A percentile compares a stretch with the other conserved stretches of the same genome.
phyloP scores from a whole-genome alignment of 805 yeast species.

The Candida sphagnicola region DNA sequence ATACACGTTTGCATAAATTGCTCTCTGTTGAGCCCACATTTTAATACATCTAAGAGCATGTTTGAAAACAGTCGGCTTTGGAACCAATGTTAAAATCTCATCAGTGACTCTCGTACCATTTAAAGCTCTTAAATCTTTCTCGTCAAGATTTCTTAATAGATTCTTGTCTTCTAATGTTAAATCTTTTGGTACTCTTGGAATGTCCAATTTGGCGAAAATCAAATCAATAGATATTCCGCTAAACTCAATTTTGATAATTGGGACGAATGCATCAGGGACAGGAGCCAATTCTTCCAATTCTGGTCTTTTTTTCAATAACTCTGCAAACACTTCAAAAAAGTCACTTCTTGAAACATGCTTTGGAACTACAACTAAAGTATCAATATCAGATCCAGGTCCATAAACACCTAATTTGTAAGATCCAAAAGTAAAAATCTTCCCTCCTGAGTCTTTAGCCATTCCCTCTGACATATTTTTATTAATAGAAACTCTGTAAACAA shows the following conservation, averaged over 20 bases:
- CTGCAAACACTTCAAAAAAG: constrained; percentile 78
- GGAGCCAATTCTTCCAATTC: constrained; percentile 89
- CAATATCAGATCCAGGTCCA: constrained; percentile 98
- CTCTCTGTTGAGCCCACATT: constrained; percentile 95
- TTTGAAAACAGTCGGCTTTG: constrained; percentile 88
- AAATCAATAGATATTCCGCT: constrained; percentile 92
- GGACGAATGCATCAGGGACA: constrained; percentile 98
- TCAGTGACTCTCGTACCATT: constrained; percentile 98
- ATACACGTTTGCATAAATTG: constrained; percentile 88
- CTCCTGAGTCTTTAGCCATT: constrained; percentile 97
- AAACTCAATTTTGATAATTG: constrained; percentile 85
- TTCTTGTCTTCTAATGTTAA: constrained; percentile 82
- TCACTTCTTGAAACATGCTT: constrained; percentile 90
- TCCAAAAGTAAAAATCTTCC: constrained; percentile 94
- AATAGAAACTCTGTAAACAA: constrained; percentile 77
- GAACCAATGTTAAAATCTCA: constrained; percentile 84
- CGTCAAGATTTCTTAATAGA: constrained; percentile 81
- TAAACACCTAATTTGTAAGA: constrained; percentile 93
- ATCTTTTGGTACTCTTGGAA: constrained; percentile 76
- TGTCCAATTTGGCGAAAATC: constrained; percentile 76
- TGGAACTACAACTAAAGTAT: constrained; percentile 94
- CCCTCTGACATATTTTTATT: constrained; percentile 93
- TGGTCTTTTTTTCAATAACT: constrained; percentile 62
- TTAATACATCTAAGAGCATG: constrained; percentile 90
- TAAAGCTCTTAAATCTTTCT: constrained; percentile 80